A percentile compares a stretch with the other conserved stretches of the same genome.
phyloP scores from a whole-genome alignment of 225 moss, liverwort and hornwort species.

The Marchantia paleacea region DNA sequence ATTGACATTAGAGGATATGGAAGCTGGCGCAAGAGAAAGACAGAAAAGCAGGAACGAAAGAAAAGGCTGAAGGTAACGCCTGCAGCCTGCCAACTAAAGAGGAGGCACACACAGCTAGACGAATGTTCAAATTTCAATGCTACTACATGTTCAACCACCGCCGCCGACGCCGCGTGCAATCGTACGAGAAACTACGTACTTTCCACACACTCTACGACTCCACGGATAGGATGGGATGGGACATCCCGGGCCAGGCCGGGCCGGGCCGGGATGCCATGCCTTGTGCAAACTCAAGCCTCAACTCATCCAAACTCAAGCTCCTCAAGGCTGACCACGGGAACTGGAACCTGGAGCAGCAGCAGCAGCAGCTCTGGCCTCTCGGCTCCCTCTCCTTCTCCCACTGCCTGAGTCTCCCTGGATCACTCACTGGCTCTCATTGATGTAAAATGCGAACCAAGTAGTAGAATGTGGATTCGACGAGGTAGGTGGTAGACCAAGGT shows the following conservation, averaged over 20 bases:
- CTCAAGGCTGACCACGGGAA: no score
- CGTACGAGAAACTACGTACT: constrained; percentile 8
- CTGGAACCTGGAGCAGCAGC: background rate
- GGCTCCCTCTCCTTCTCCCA: background rate
- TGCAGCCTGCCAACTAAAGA: constrained; percentile 15
- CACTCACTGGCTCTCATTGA: background rate
- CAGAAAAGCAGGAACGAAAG: background rate
- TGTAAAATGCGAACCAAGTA: background rate
- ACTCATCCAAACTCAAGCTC: no score
- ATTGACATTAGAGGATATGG: constrained; percentile 10
- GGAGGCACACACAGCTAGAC: constrained; percentile 11
- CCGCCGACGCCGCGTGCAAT: constrained; percentile 14
- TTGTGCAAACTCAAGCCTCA: no score
- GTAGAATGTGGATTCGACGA: no score
- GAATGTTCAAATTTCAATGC: constrained; percentile 18
- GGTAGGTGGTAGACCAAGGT: no score
- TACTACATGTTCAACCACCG: constrained; percentile 7
- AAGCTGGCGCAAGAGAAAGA: constrained; percentile 11
- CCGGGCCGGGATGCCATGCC: no score
- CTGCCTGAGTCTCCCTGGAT: background rate
- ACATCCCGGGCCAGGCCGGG: no score
- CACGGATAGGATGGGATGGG: background rate
- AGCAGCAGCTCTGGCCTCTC: background rate
- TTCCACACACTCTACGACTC: background rate
- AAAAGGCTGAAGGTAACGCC: constrained; percentile 25